Conservation (phyloP, 805 yeast species). For the Saturnispora ahearnii region DNA sequence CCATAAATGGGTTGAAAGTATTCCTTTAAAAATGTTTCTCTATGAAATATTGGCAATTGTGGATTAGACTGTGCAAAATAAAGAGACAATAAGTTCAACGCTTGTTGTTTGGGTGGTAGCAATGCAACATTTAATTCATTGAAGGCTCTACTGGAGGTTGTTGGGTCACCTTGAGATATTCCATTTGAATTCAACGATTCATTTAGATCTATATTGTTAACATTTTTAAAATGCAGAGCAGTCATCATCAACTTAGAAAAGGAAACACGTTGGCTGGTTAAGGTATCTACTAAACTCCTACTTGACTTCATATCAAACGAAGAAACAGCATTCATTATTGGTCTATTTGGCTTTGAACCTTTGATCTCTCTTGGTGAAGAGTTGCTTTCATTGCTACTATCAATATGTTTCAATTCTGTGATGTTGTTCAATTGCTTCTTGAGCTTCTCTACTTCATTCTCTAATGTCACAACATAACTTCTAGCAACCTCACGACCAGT, state of each 20-base stretch:
- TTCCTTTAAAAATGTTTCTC: conserved; percentile 60
- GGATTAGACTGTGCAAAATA: conserved; percentile 76
- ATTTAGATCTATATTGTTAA: neutral
- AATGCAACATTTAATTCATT: conserved; percentile 31
- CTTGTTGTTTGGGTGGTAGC: conserved; percentile 63
- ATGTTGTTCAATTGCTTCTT: conserved; percentile 36
- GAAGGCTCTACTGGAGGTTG: conserved; percentile 5
- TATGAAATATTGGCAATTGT: conserved; percentile 75
- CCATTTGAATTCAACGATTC: neutral
- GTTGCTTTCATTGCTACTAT: too few relatives aligned
- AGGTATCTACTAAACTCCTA: neutral
- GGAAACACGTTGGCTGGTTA: conserved; percentile 38
- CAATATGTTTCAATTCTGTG: neutral
- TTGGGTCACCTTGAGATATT: conserved; percentile 9
- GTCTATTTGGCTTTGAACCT: neutral
- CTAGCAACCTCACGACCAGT: conserved; percentile 84
- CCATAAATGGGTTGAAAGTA: conserved; percentile 82
- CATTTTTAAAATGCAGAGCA: conserved; percentile 51
- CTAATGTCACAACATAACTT: conserved; percentile 65
- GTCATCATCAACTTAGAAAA: conserved; percentile 73
- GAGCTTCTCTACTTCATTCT: conserved; percentile 50
- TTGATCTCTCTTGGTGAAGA: neutral
- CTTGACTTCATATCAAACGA: neutral
- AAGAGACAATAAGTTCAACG: conserved; percentile 52
- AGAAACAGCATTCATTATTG: neutral